A percentile compares a stretch with the other conserved stretches of the same genome.
phyloP scores from a whole-genome alignment of 441 rosid species.

The Daphne laureola region DNA sequence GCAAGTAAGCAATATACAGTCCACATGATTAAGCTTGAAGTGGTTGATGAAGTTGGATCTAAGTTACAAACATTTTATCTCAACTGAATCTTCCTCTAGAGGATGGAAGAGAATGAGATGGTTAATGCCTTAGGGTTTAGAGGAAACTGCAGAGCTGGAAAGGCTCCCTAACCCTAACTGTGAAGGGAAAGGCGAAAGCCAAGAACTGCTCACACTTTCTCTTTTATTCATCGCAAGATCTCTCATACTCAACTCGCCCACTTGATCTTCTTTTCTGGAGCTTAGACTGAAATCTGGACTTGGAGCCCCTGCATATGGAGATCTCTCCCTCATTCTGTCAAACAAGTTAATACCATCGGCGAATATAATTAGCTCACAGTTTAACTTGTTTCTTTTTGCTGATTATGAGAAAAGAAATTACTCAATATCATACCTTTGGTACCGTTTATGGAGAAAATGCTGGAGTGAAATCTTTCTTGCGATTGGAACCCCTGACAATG shows the following conservation, averaged over 20 bases:
- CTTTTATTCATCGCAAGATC: background rate
- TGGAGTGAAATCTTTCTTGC: constrained; percentile 36
- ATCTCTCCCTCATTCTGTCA: constrained; percentile 24
- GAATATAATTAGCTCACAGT: background rate
- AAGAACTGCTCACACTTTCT: background rate
- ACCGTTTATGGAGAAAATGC: constrained; percentile 33
- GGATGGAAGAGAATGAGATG: no score
- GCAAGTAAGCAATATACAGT: no score
- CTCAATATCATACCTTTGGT: constrained; percentile 13
- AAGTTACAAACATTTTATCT: no score
- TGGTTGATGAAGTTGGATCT: no score
- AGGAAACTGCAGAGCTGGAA: background rate
- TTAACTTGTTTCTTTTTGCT: no score
- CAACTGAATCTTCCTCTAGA: no score
- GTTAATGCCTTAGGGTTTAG: no score
- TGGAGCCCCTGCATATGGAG: constrained; percentile 14
- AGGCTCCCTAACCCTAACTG: constrained; percentile 18
- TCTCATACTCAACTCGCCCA: background rate
- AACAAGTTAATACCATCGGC: background rate
- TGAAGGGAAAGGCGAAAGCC: constrained; percentile 26
- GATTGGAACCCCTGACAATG: constrained; percentile 24
- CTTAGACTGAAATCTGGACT: no score
- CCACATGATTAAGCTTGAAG: no score
- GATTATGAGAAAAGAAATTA: background rate
- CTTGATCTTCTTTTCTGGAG: background rate